A percentile compares a stretch with the other conserved stretches of the same genome.
Conservation (phyloP, 2,329 filamentous ascomycete species). For the Epichloe uncinata region DNA sequence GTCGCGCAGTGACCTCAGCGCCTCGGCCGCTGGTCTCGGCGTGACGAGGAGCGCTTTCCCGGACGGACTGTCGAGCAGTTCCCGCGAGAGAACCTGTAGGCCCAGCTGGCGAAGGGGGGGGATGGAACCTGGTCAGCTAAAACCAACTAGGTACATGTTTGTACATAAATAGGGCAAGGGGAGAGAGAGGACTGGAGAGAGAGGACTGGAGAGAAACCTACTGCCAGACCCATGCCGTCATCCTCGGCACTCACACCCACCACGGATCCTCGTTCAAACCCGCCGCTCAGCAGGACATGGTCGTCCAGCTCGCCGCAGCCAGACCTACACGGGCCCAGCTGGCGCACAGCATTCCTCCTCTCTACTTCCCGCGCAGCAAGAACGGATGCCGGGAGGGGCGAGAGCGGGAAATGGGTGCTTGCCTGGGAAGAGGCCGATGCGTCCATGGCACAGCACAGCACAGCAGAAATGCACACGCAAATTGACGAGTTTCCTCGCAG, state of each 20-base stretch:
- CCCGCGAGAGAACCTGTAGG: constrained; percentile 31
- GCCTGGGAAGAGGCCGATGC: constrained; percentile 21
- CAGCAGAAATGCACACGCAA: not conserved
- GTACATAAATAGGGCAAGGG: too few relatives aligned
- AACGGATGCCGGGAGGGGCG: constrained; percentile 31
- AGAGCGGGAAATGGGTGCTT: constrained; percentile 30
- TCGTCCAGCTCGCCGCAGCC: constrained; percentile 38
- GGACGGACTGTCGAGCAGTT: constrained; percentile 18
- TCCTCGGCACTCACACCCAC: constrained; percentile 42
- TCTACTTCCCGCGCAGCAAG: constrained; percentile 26
- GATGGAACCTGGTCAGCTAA: too few relatives aligned
- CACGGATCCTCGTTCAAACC: constrained; percentile 36
- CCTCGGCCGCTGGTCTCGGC: constrained; percentile 26
- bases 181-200: too few relatives aligned
- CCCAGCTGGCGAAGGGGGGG: constrained; percentile 23
- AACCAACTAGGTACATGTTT: too few relatives aligned
- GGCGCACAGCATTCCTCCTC: constrained; percentile 18
- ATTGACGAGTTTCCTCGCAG: too few relatives aligned
- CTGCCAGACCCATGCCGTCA: constrained; percentile 32
- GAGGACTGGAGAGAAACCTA: constrained; percentile 16
- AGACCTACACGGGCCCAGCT: constrained; percentile 21
- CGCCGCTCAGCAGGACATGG: constrained; percentile 32
- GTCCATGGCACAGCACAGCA: not conserved
- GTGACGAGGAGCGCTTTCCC: constrained; percentile 32
- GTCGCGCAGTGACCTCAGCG: constrained; percentile 30